Evolutionary conservation across 2,329 filamentous ascomycete species (phyloP).

Genomic region (Plenodomus tracheiphilus): DNA sequence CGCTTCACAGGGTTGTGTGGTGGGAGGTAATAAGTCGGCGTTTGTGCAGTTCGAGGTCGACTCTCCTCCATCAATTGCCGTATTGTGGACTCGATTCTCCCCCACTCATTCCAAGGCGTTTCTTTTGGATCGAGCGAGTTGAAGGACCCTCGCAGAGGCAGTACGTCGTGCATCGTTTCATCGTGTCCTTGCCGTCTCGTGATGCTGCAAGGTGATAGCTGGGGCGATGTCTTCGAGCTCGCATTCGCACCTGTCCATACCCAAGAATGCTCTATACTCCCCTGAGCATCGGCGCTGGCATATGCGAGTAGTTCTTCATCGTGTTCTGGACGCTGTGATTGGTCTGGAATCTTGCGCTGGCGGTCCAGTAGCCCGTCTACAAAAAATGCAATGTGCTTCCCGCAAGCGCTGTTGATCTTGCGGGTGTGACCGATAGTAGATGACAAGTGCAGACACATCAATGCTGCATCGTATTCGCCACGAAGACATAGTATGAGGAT

Average conservation of each 20-base stretch:
- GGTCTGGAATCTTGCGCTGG: slow-evolving; percentile 48
- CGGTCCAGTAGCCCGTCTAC: slow-evolving; percentile 66
- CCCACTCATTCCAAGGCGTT: slow-evolving; percentile 83
- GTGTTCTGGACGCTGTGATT: slow-evolving; percentile 52
- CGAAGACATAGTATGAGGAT: slow-evolving; percentile 77
- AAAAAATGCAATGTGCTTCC: slow-evolving; percentile 82
- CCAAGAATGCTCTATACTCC: slow-evolving; percentile 76
- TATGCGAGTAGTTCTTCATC: slow-evolving; percentile 92
- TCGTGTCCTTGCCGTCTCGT: slow-evolving; percentile 21
- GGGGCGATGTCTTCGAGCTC: slow-evolving; percentile 3
- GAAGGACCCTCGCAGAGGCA: slow-evolving; percentile 51
- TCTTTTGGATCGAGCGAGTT: slow-evolving; percentile 59
- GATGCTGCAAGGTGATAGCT: slow-evolving; percentile 6
- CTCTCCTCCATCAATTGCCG: slow-evolving; percentile 58
- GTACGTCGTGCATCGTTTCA: slow-evolving; percentile 43
- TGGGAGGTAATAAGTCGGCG: slow-evolving; percentile 39
- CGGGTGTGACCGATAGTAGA: slow-evolving; percentile 71
- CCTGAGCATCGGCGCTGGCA: slow-evolving; percentile 83
- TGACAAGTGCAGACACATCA: slow-evolving; percentile 72
- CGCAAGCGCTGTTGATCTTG: slow-evolving; percentile 75
- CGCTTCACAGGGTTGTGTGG: slow-evolving; percentile 45
- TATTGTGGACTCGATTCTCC: slow-evolving; percentile 67
- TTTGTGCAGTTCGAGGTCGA: slow-evolving; percentile 34
- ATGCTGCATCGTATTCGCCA: slow-evolving; percentile 72
- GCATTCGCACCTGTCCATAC: slow-evolving; percentile 66